Conservation (phyloP, 2,329 filamentous ascomycete species). For the Aspergillus hiratsukae region DNA sequence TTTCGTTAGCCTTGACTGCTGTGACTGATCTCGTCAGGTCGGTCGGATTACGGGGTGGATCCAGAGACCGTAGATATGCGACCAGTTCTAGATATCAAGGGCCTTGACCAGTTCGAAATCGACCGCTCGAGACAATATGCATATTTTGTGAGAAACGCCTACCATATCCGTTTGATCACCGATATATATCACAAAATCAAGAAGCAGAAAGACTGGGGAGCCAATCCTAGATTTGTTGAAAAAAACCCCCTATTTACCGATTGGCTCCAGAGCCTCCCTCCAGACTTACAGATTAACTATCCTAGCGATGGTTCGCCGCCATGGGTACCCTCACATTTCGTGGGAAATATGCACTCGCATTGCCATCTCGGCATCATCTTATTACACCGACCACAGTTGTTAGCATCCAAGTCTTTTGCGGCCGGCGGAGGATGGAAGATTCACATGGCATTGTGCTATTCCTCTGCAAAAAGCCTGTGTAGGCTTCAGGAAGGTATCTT, state of each 20-base stretch:
- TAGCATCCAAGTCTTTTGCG: conserved; percentile 67
- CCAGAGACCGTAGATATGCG: conserved; percentile 71
- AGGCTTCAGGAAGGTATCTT: conserved; percentile 80
- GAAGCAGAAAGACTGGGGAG: conserved; percentile 77
- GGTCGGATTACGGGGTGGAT: conserved; percentile 71
- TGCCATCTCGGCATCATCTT: conserved; percentile 82
- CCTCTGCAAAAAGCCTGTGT: conserved; percentile 78
- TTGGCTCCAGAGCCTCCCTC: conserved; percentile 73
- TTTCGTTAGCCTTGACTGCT: conserved; percentile 3
- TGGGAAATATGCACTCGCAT: conserved; percentile 86
- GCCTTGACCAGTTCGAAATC: conserved; percentile 69
- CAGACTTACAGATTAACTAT: conserved; percentile 72
- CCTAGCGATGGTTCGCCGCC: conserved; percentile 74
- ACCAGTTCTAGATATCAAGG: conserved; percentile 58
- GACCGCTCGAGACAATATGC: conserved; percentile 78
- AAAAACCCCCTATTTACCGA: conserved; percentile 71
- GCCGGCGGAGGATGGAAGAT: conserved; percentile 76
- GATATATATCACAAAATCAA: conserved; percentile 68
- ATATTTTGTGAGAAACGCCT: conserved; percentile 72
- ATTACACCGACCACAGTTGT: conserved; percentile 80
- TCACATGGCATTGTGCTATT: conserved; percentile 82
- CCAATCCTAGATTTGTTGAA: conserved; percentile 76
- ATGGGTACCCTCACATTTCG: conserved; percentile 79
- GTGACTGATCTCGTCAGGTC: conserved; percentile 49
- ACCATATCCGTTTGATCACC: conserved; percentile 73